A percentile compares a stretch with the other conserved stretches of the same genome.
Evolutionary conservation across 805 yeast genomes (phyloP).

Genomic region (Ogataea siamensis): DNA sequence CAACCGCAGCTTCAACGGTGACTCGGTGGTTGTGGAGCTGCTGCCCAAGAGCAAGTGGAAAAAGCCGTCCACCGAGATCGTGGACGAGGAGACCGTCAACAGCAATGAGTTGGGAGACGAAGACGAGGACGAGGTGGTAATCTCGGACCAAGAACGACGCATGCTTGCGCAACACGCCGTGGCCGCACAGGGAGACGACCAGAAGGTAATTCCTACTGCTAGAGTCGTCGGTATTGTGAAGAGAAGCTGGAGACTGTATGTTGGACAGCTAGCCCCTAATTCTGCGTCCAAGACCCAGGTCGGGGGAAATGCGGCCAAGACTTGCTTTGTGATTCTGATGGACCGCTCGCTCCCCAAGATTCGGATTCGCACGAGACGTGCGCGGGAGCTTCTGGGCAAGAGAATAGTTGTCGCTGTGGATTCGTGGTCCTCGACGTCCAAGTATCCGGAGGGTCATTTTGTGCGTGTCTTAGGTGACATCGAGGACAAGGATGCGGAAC

Average conservation of each 20-base stretch:
- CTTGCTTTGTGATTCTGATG: slow-evolving; percentile 84
- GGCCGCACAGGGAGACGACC: slow-evolving; percentile 47
- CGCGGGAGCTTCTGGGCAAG: slow-evolving; percentile 77
- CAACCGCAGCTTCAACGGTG: slow-evolving; percentile 91
- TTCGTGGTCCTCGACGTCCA: slow-evolving; percentile 83
- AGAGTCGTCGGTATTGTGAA: slow-evolving; percentile 82
- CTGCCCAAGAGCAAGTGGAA: slow-evolving; percentile 87
- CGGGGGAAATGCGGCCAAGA: slow-evolving; percentile 63
- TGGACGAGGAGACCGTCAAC: slow-evolving; percentile 70
- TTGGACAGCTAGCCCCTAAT: slow-evolving; percentile 84
- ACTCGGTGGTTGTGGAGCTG: slow-evolving; percentile 85
- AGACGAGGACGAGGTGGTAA: slow-evolving; percentile 43
- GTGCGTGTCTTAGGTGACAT: slow-evolving; percentile 85
- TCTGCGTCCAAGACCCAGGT: slow-evolving; percentile 56
- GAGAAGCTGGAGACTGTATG: slow-evolving; percentile 95
- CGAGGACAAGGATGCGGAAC: slow-evolving; percentile 92
- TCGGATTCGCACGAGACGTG: slow-evolving; percentile 83
- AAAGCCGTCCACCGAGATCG: slow-evolving; percentile 72
- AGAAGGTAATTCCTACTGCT: slow-evolving; percentile 82
- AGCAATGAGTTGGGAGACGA: slow-evolving; percentile 59
- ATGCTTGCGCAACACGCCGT: slow-evolving; percentile 76
- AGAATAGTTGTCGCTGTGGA: slow-evolving; percentile 92
- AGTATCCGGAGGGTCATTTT: slow-evolving; percentile 92
- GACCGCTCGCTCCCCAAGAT: slow-evolving; percentile 86
- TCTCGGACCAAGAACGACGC: slow-evolving; percentile 69